Evolutionary conservation across 2,329 filamentous ascomycete genomes (phyloP).

Genomic region (Cytospora mali): DNA sequence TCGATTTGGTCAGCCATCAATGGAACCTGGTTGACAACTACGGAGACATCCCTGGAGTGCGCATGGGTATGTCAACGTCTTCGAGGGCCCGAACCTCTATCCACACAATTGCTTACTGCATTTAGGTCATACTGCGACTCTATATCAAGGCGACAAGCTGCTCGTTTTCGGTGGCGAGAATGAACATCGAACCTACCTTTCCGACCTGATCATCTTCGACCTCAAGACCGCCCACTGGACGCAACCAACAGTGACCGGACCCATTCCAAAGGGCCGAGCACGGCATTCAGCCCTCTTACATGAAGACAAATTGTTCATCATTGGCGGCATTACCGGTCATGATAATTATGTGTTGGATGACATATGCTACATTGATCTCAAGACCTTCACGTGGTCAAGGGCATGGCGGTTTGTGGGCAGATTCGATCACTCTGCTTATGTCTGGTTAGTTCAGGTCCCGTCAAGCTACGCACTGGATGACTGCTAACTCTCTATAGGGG

Average conservation of each 20-base stretch:
- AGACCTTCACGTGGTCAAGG: conserved; percentile 96
- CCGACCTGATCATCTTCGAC: conserved; percentile 94
- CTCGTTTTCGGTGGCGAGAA: conserved; percentile 98
- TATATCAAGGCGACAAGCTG: conserved; percentile 94
- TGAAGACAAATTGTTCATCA: conserved; percentile 94
- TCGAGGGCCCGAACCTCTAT: background rate
- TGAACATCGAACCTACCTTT: conserved; percentile 92
- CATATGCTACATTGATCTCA: conserved; percentile 93
- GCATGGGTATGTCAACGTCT: conserved; percentile 72
- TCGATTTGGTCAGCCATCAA: conserved; percentile 85
- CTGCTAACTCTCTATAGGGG: conserved; percentile 45
- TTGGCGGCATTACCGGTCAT: conserved; percentile 92
- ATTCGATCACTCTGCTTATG: conserved; percentile 93
- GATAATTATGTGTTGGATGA: conserved; percentile 93
- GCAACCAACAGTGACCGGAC: conserved; percentile 82
- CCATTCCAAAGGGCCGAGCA: conserved; percentile 84
- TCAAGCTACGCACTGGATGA: background rate
- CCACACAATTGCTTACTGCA: conserved; percentile 13
- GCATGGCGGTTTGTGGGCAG: conserved; percentile 94
- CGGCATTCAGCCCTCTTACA: conserved; percentile 92
- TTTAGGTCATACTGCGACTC: conserved; percentile 85
- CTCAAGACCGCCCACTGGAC: conserved; percentile 94
- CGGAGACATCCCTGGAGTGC: conserved; percentile 93
- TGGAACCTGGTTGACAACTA: conserved; percentile 99
- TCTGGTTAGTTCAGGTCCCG: conserved; percentile 58